Evolutionary conservation across 768 basidiomycete species (phyloP), one percentile per base, ranked within the genome.

Genomic region (Sistotremastrum suecicum): DNA sequence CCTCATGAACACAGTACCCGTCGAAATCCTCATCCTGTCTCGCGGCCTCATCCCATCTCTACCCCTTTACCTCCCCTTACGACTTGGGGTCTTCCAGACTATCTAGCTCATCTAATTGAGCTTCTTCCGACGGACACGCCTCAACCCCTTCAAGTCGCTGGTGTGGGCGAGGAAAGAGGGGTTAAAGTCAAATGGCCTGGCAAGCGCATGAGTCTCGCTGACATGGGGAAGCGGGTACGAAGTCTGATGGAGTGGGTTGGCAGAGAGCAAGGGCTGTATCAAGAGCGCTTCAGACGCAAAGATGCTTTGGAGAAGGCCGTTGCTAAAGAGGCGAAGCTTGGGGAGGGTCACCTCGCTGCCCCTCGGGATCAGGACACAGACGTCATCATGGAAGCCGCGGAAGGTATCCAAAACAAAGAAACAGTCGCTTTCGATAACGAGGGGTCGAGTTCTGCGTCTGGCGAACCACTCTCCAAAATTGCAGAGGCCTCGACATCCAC

Each of bases 161-260:
- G 70, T 48, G 61, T 65, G 8, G 72, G 68, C 9, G 51, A 66
- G 6, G 64, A 63, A 57, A 69, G 85, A 41, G 84, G 84, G 6
- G 83, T 87, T 9, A 83, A 87, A 60, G 82, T 95, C 47, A 83
- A 87, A 55, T 98, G 88, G 83, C 94, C 92, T 1, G 78, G 78
- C 52, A 91, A 92, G 64, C 74, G 94, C 43, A 91, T 81, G 76
- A 95, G 91, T 53, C 82, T 94, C n/a, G 83, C 80, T 12, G 94
- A 97, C 60, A 94, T 98, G 89, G 86, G 89, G 61, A 95, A 95
- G 65, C 79, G 94, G 29, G 87, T 94, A 28, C 72, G 87, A 34
- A 76, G 82, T 38, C 70, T 98, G 41, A 77, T 94, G 12, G 92
- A 95, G 56, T 97, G 86, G 79, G 88, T 95, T n/a, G 85, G 83